These are phyloP conservation scores for Podosphaera fusca DNA, from an alignment of 2,329 filamentous ascomycete genomes.

Conservation along the genomic window DNA sequence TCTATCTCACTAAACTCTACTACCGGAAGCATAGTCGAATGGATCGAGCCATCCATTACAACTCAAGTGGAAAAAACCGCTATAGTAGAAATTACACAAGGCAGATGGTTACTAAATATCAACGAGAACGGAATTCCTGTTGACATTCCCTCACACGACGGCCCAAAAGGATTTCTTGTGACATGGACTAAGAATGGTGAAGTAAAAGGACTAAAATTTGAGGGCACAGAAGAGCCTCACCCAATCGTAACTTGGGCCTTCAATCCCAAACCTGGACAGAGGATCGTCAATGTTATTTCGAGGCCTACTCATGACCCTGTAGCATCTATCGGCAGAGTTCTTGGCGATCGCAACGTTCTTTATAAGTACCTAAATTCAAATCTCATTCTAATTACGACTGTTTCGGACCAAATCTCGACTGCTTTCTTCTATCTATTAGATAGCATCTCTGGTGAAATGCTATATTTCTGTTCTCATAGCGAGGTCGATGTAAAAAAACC, in stretches of 20 bases:
- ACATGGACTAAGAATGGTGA: slow-evolving; percentile 25
- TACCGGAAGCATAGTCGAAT: slow-evolving; percentile 27
- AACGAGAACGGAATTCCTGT: slow-evolving; percentile 25
- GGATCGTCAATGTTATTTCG: slow-evolving; percentile 42
- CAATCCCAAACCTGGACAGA: slow-evolving; percentile 37
- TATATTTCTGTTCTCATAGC: slow-evolving; percentile 46
- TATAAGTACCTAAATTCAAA: slow-evolving; percentile 97
- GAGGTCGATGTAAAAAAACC: slow-evolving; percentile 53
- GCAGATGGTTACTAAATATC: slow-evolving; percentile 31
- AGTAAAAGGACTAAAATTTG: slow-evolving; percentile 32
- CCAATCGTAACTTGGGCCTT: slow-evolving; percentile 49
- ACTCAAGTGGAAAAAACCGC: slow-evolving; percentile 24
- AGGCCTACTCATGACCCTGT: slow-evolving; percentile 61
- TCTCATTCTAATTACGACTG: slow-evolving; percentile 49
- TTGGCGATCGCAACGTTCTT: slow-evolving; percentile 75
- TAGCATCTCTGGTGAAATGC: slow-evolving; percentile 58
- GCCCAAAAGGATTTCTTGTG: slow-evolving; percentile 31
- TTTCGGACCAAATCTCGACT: slow-evolving; percentile 31
- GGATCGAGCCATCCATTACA: slow-evolving; percentile 19
- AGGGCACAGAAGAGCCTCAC: slow-evolving; percentile 19
- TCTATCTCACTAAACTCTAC: slow-evolving; percentile 30
- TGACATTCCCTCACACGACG: slow-evolving; percentile 22
- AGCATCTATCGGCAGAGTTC: slow-evolving; percentile 81
- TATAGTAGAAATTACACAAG: slow-evolving; percentile 27
- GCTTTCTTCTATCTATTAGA: slow-evolving; percentile 65